These are phyloP conservation scores for Pseudocercospora eumusae DNA, from an alignment of 2,329 filamentous ascomycete species.

Conservation along the genomic window DNA sequence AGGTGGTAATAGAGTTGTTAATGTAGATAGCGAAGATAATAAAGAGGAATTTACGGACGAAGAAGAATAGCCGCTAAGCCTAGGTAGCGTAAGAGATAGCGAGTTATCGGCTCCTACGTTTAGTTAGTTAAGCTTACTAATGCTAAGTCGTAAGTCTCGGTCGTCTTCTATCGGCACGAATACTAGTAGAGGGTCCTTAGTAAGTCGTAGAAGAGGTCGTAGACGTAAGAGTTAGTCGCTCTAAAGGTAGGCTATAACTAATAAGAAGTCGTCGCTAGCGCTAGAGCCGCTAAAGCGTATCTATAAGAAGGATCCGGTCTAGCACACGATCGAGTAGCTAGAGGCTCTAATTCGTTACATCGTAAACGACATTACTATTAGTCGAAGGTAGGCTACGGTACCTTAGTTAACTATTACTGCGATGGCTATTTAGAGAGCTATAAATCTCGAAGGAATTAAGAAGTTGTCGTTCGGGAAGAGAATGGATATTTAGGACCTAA, in stretches of 20 bases:
- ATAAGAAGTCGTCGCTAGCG: no score
- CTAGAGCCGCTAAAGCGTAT: not conserved
- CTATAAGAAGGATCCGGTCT: not conserved
- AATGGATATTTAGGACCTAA: not conserved
- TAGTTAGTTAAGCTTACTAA: no score
- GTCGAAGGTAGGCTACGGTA: not conserved
- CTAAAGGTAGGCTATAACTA: not conserved
- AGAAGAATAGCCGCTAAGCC: not conserved
- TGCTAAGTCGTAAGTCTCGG: not conserved
- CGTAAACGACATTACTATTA: not conserved
- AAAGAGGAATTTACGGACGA: not conserved
- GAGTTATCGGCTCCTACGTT: no score
- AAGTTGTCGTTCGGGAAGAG: not conserved
- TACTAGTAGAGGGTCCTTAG: not conserved
- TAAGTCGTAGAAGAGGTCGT: not conserved
- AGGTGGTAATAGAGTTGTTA: no score
- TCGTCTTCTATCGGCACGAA: not conserved
- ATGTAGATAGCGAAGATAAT: no score
- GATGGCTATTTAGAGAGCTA: not conserved
- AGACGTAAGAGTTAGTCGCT: not conserved
- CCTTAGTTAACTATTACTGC: slow-evolving; percentile 1
- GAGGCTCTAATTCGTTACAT: not conserved
- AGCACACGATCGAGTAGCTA: no score
- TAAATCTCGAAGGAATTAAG: slow-evolving; percentile 7
- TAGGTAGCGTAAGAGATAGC: no score